phyloP scores from a whole-genome alignment of 176 grass and related monocot species.

The Pharus latifolius region DNA sequence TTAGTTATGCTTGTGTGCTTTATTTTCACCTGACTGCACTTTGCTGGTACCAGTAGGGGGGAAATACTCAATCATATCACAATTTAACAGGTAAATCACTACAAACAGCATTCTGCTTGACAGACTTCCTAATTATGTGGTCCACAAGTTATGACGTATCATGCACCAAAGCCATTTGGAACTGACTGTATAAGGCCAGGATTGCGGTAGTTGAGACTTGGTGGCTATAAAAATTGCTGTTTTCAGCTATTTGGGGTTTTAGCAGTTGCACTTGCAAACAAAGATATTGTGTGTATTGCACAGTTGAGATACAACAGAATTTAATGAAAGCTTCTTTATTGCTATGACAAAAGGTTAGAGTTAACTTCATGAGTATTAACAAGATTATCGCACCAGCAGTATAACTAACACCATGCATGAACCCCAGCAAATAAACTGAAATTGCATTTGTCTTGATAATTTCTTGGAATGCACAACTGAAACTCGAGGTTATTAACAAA shows the following conservation, averaged over 20 bases:
- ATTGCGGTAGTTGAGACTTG: too few species aligned
- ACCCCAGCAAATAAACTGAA: background rate
- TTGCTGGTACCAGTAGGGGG: too few species aligned
- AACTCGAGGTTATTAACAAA: background rate
- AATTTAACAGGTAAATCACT: too few species aligned
- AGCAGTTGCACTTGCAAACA: background rate
- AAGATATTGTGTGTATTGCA: background rate
- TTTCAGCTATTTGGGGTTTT: background rate
- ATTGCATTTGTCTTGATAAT: background rate
- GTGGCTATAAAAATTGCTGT: too few species aligned
- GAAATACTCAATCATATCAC: too few species aligned
- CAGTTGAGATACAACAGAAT: background rate
- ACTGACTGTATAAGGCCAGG: too few species aligned
- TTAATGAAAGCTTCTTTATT: background rate
- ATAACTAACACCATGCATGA: background rate
- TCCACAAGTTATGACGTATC: too few species aligned
- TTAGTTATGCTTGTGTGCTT: too few species aligned
- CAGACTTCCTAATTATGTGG: too few species aligned
- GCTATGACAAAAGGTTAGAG: background rate
- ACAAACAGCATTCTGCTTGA: too few species aligned
- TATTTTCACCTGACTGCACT: too few species aligned
- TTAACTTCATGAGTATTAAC: background rate
- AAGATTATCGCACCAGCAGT: background rate
- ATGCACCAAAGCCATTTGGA: too few species aligned
- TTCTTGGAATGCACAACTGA: conserved; percentile 6